Conservation (phyloP, 2,329 filamentous ascomycete genomes). For the Penicillium sp. region DNA sequence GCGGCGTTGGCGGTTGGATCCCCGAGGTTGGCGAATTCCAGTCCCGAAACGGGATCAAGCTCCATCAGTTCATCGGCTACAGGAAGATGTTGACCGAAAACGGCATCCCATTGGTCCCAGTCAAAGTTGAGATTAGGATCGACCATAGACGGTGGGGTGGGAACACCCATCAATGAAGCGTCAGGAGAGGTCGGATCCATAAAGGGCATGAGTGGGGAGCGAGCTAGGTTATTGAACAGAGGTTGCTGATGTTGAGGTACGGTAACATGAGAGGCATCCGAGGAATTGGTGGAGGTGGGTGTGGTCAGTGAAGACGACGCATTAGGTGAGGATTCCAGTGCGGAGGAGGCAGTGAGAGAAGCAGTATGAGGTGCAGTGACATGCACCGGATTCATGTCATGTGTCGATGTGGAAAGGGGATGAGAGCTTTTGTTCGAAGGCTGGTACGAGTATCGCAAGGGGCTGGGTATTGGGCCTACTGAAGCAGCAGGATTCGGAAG, state of each 20-base stretch:
- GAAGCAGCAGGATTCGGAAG: constrained; percentile 23
- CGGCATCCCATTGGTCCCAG: constrained; percentile 51
- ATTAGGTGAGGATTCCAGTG: constrained; percentile 5
- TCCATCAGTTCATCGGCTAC: constrained; percentile 46
- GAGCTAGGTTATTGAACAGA: constrained; percentile 1
- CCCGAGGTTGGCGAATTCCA: constrained; percentile 34
- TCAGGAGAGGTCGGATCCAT: constrained; percentile 24
- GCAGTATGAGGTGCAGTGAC: too few species aligned
- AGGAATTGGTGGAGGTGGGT: constrained; percentile 6
- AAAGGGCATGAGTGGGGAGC: constrained; percentile 18
- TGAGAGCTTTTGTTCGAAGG: constrained; percentile 12
- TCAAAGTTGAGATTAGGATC: constrained; percentile 47
- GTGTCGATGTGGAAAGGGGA: constrained; percentile 13
- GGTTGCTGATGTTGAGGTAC: constrained; percentile 7
- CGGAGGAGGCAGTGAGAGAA: too few species aligned
- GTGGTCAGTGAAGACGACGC: background rate
- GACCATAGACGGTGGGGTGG: constrained; percentile 38
- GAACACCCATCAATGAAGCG: constrained; percentile 17
- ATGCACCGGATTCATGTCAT: constrained; percentile 12
- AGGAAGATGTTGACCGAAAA: constrained; percentile 48
- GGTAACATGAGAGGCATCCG: constrained; percentile 4
- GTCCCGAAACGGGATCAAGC: constrained; percentile 38
- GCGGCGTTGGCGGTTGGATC: constrained; percentile 2
- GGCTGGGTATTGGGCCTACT: constrained; percentile 19
- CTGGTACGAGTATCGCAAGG: constrained; percentile 25